These are phyloP conservation scores for Bidens hawaiensis DNA, from an alignment of 140 eudicot genomes.

Conservation along the genomic window DNA sequence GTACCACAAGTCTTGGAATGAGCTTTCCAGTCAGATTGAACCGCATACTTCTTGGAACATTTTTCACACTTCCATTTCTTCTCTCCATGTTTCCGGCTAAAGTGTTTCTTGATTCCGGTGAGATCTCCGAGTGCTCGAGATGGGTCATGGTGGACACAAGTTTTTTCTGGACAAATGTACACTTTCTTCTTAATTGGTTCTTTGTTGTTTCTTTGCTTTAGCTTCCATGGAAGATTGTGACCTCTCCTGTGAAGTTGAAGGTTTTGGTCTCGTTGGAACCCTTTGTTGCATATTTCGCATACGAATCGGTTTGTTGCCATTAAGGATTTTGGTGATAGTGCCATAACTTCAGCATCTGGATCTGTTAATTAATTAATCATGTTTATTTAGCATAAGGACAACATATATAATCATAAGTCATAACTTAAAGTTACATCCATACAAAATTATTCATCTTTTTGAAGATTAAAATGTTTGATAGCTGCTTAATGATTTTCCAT, in stretches of 20 bases:
- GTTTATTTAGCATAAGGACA: too few relatives aligned
- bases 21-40: slow-evolving; percentile 98
- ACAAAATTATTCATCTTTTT: background rate
- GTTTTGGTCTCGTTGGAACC: slow-evolving; percentile 94
- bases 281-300: slow-evolving; percentile 95
- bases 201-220: slow-evolving; percentile 67
- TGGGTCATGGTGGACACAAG: slow-evolving; percentile 91
- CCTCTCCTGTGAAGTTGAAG: slow-evolving; percentile 94
- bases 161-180: slow-evolving; percentile 84
- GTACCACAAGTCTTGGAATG: slow-evolving; percentile 98
- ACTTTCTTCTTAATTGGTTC: slow-evolving; percentile 76
- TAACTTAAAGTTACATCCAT: too few relatives aligned
- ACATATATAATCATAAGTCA: too few relatives aligned
- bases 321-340: slow-evolving; percentile 83
- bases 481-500: background rate
- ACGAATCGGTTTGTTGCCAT: slow-evolving; percentile 99
- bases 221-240: slow-evolving; percentile 96
- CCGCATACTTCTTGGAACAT: slow-evolving; percentile 96
- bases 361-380: slow-evolving; percentile 45
- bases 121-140: slow-evolving; percentile 91
- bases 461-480: background rate
- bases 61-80: slow-evolving; percentile 97
- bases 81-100: slow-evolving; percentile 94
- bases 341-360: slow-evolving; percentile 98
- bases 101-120: slow-evolving; percentile 95